phyloP scores from a whole-genome alignment of 2,329 filamentous ascomycete species.

The Trichoderma sp. region DNA sequence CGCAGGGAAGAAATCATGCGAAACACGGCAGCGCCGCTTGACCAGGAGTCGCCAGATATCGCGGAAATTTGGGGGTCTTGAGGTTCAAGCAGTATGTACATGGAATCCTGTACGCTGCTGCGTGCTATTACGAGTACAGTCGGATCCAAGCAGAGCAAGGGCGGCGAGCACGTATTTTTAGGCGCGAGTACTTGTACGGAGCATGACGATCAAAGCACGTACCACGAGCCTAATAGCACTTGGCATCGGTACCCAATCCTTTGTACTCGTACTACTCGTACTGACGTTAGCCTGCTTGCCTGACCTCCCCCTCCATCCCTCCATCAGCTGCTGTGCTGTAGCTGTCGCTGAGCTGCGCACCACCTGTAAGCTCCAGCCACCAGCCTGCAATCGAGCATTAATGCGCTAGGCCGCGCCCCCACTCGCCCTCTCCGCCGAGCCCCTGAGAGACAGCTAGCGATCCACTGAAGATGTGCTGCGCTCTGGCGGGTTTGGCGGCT shows the following conservation, averaged over 20 bases:
- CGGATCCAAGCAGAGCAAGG: background rate
- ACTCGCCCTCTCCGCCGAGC: conserved; percentile 21
- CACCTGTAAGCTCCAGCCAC: conserved; percentile 1
- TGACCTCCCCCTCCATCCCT: background rate
- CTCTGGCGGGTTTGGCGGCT: conserved; percentile 26
- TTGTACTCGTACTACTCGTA: conserved; percentile 10
- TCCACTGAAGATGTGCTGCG: conserved; percentile 27
- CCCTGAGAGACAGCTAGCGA: conserved; percentile 23
- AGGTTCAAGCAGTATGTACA: background rate
- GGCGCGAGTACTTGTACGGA: background rate
- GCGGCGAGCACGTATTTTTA: background rate
- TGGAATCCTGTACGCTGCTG: background rate
- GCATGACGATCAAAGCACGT: background rate
- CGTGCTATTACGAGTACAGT: background rate
- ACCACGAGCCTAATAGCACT: background rate
- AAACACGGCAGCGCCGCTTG: conserved; percentile 26
- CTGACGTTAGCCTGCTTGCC: background rate
- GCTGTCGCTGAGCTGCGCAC: background rate
- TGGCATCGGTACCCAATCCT: background rate
- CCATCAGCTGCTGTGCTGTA: background rate
- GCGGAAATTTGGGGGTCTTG: conserved; percentile 21
- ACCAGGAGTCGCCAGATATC: background rate
- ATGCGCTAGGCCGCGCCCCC: conserved; percentile 11
- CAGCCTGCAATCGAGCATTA: conserved; percentile 8
- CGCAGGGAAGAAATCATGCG: conserved; percentile 16